These are phyloP conservation scores for Scleroderma bovista DNA, from an alignment of 768 basidiomycete species.

Conservation along the genomic window DNA sequence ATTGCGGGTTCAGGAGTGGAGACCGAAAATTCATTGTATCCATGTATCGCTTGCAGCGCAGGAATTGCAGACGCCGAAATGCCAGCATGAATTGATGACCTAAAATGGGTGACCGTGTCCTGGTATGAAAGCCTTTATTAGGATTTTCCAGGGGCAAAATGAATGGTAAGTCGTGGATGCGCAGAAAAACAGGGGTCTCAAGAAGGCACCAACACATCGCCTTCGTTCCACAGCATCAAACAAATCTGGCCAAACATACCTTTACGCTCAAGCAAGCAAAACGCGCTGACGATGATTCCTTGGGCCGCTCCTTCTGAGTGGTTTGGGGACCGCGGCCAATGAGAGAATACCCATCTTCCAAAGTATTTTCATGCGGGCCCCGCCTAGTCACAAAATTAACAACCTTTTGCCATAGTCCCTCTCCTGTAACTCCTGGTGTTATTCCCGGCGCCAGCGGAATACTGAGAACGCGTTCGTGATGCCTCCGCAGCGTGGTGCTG, in stretches of 20 bases:
- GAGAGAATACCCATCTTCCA: slow-evolving; percentile 38
- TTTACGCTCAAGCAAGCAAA: slow-evolving; percentile 65
- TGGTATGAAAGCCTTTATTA: slow-evolving; percentile 23
- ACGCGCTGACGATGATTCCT: slow-evolving; percentile 57
- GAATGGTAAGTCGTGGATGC: neutral
- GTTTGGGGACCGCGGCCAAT: slow-evolving; percentile 18
- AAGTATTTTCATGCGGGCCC: slow-evolving; percentile 10
- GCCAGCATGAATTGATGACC: slow-evolving; percentile 57
- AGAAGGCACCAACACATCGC: slow-evolving; percentile 2
- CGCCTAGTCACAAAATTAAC: slow-evolving; percentile 30
- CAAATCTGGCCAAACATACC: slow-evolving; percentile 37
- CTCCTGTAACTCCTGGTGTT: slow-evolving; percentile 36
- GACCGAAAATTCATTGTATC: slow-evolving; percentile 94
- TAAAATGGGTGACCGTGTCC: slow-evolving; percentile 72
- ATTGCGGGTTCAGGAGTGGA: slow-evolving; percentile 71
- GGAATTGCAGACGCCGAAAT: slow-evolving; percentile 59
- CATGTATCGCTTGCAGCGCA: slow-evolving; percentile 59
- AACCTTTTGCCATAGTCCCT: slow-evolving; percentile 44
- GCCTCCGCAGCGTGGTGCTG: slow-evolving; percentile 73
- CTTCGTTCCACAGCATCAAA: neutral
- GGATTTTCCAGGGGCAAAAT: slow-evolving; percentile 1
- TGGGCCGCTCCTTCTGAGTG: slow-evolving; percentile 25
- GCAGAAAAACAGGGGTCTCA: neutral
- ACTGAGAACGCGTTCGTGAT: slow-evolving; percentile 43
- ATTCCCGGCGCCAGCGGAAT: slow-evolving; percentile 44